phyloP scores from a whole-genome alignment of 169 alveolate species.

The Besnoitia besnoiti region DNA sequence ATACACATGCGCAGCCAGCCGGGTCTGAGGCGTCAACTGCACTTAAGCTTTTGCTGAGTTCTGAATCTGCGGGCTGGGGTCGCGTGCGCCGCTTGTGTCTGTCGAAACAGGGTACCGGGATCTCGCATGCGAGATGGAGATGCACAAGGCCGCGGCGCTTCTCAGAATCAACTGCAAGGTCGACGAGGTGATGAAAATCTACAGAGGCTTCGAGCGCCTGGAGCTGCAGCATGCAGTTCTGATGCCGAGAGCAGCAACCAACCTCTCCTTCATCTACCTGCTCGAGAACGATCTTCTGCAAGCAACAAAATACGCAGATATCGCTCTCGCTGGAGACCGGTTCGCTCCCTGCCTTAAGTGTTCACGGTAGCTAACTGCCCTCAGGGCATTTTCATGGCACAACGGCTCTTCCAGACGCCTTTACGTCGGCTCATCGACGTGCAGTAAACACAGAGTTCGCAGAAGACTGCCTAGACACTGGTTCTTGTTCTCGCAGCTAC shows the following conservation, averaged over 20 bases:
- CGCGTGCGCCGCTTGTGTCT: too few species aligned
- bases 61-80: too few species aligned
- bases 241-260: conserved; percentile 87
- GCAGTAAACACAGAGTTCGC: too few species aligned
- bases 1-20: too few species aligned
- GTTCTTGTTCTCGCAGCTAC: background rate
- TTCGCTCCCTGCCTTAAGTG: background rate
- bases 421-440: background rate
- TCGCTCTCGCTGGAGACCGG: conserved; percentile 77
- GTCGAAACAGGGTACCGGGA: conserved; percentile 83
- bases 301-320: conserved; percentile 90
- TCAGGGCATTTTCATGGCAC: too few species aligned
- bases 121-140: conserved; percentile 89
- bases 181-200: conserved; percentile 85
- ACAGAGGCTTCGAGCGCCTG: conserved; percentile 87
- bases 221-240: conserved; percentile 78
- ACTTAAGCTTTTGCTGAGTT: background rate
- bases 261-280: conserved; percentile 88
- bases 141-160: conserved; percentile 86
- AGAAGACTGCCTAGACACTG: too few species aligned
- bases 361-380: background rate
- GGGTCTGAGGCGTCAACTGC: too few species aligned
- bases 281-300: conserved; percentile 78
- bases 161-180: conserved; percentile 80
- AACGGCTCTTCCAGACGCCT: too few species aligned